phyloP scores from a whole-genome alignment of 345 rosid species.

The Psidium friedrichsthalianum region DNA sequence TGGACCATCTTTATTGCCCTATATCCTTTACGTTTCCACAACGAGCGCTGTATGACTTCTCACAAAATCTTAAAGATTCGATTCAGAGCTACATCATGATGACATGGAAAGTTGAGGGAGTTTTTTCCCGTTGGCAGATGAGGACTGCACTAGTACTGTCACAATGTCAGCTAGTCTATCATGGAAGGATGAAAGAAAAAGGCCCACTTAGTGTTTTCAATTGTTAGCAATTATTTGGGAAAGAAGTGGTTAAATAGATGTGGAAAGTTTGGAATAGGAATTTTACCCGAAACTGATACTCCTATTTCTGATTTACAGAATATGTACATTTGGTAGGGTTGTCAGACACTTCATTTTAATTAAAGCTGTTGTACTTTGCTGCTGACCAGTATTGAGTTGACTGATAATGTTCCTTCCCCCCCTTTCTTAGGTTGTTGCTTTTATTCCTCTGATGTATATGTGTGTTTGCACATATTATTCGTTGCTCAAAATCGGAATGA shows the following conservation, averaged over 20 bases:
- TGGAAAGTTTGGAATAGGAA: background rate
- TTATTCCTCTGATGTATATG: conserved; percentile 97
- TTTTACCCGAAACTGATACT: background rate
- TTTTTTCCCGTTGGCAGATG: background rate
- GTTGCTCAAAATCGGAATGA: conserved; percentile 89
- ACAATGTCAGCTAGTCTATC: background rate
- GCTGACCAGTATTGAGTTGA: background rate
- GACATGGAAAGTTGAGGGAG: background rate
- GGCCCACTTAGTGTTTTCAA: background rate
- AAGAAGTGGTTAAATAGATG: background rate
- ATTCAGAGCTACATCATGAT: background rate
- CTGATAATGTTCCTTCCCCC: background rate
- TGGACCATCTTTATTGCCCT: background rate
- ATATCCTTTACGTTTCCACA: background rate
- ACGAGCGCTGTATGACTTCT: background rate
- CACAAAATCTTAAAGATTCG: background rate
- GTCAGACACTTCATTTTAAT: background rate
- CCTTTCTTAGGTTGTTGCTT: conserved; percentile 62
- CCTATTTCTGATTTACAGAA: background rate
- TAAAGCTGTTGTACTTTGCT: background rate
- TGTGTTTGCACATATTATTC: conserved; percentile 95
- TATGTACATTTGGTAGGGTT: background rate
- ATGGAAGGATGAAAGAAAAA: background rate
- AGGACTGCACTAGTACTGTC: background rate
- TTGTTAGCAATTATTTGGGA: background rate